These are phyloP conservation scores for Spirogloea muscicola DNA, from an alignment of 139 green algal species.

Conservation along the genomic window DNA sequence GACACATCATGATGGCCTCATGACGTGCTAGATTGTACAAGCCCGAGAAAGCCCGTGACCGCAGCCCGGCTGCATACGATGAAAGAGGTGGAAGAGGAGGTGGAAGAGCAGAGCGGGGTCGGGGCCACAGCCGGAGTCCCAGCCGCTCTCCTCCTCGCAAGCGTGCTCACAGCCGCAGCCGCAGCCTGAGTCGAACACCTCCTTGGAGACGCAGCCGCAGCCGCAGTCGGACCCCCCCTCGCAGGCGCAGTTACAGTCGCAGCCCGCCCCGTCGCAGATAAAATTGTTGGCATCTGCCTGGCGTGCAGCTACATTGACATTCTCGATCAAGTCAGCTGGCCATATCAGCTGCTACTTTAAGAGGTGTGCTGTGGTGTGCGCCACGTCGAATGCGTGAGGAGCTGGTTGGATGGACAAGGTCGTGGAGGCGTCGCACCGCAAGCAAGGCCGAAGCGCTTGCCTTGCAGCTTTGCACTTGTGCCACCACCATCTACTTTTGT, in stretches of 20 bases:
- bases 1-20: neutral
- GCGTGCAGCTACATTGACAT: no score
- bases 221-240: neutral
- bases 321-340: no score
- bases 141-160: neutral
- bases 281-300: no score
- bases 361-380: no score
- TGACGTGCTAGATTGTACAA: neutral
- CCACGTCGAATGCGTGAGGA: no score
- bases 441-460: no score
- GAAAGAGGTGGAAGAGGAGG: neutral
- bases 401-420: no score
- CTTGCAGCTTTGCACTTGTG: no score
- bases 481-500: no score
- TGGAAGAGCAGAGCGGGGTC: neutral
- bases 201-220: neutral
- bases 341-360: no score
- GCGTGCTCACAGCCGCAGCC: slow-evolving; percentile 3
- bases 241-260: slow-evolving; percentile 19
- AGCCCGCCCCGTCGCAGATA: slow-evolving; percentile 3
- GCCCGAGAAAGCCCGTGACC: neutral
- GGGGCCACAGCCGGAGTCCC: neutral
- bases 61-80: neutral
- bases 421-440: no score
- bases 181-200: neutral